phyloP scores from a whole-genome alignment of 257 asterid genomes.

The Scutellaria baicalensis region DNA sequence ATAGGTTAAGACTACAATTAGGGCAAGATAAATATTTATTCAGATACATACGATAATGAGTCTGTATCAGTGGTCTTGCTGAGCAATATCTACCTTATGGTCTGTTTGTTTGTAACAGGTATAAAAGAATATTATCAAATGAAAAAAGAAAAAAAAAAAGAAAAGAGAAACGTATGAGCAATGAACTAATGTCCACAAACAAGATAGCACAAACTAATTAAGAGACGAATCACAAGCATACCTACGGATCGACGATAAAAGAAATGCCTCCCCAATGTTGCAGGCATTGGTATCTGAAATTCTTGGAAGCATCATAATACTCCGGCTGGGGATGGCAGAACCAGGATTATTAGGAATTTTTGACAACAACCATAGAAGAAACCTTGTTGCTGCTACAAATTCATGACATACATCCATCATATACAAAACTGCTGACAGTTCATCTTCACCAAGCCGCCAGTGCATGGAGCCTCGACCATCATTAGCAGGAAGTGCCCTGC shows the following conservation, averaged over 20 bases:
- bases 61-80: background rate
- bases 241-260: conserved; percentile 78
- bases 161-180: background rate
- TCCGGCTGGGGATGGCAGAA: conserved; percentile 57
- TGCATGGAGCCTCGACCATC: conserved; percentile 55
- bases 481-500: conserved; percentile 48
- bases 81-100: background rate
- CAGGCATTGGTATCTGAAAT: conserved; percentile 52
- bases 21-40: background rate
- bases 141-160: too few relatives aligned
- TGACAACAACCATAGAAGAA: conserved; percentile 90
- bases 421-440: conserved; percentile 65
- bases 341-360: conserved; percentile 59
- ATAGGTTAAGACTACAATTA: background rate
- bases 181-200: background rate
- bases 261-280: conserved; percentile 84
- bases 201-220: background rate
- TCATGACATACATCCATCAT: conserved; percentile 84
- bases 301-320: conserved; percentile 53
- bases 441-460: conserved; percentile 97
- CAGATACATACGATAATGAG: background rate
- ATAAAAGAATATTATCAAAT: background rate
- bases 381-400: conserved; percentile 59
- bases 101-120: background rate
- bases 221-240: conserved; percentile 10